Evolutionary conservation across 73 alveolate genomes (phyloP), one percentile per base, ranked within the genome.

Genomic region (Paramecium primaurelia): DNA sequence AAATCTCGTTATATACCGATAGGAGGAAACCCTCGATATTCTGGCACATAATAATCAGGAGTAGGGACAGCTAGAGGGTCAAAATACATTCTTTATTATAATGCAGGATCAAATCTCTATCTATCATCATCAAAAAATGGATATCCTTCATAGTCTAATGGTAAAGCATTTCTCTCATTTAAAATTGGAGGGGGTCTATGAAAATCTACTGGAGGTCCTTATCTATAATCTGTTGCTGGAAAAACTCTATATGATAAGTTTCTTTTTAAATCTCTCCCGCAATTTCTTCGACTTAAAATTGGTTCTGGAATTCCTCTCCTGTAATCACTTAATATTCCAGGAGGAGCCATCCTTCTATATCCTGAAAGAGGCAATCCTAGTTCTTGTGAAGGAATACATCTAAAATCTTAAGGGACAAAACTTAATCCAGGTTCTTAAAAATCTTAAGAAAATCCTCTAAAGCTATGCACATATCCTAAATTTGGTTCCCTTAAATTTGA

Each of bases 341-440:
- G 84, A 12, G 84, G 51, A 64, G 84, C 84, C 84, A 64, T 64
- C 40, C 87, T 73, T 73, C 87, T 40, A 44, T 73, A 73, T 32
- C 18, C 87, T 36, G 25, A 25, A 14, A 18, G 87, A 30, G 64
- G 64, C 16, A 37, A 20, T 1, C 59, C 30, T 34, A 25, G 12
- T 11, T 12, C 40, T n/a, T 73, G 38, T 3, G 60, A 18, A 30
- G 16, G 14, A 5, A 34, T 22, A 11, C 40, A 0, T 36, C 59
- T 44, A 26, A 18, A 40, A 8, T 73, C 58, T 36, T 25, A 44
- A 16, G 58, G 87, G 3, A 11, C 20, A 30, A 1, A 14, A 30
- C 64, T 38, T 2, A 54, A 4, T 0, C 14, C 36, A 6, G 69
- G 28, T 54, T 18, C 30, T 18, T 44, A 30, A 73, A n/a, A 73